Evolutionary conservation across 352 stramenopile species (phyloP).

Genomic region (Aphanomyces cochlioides): DNA sequence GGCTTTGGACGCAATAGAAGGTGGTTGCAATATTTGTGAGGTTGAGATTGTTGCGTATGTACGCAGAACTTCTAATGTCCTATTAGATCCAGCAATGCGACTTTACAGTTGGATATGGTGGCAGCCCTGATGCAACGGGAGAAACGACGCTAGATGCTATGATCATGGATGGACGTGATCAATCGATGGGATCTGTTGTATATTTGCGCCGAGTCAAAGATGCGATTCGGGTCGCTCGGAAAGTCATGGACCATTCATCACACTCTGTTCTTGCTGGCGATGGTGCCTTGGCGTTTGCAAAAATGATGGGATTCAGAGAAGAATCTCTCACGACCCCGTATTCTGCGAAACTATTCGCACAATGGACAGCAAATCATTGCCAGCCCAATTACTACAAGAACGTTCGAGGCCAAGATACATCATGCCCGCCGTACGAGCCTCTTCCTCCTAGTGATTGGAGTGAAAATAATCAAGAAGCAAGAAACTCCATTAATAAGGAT

Average conservation of each 20-base stretch:
- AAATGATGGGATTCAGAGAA: constrained; percentile 88
- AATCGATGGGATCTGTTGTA: constrained; percentile 82
- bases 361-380: constrained; percentile 63
- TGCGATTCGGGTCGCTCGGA: constrained; percentile 76
- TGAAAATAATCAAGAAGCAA: not conserved
- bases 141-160: constrained; percentile 90
- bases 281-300: constrained; percentile 80
- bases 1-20: constrained; percentile 61
- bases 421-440: constrained; percentile 78
- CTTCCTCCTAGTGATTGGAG: constrained; percentile 29
- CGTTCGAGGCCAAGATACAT: constrained; percentile 54
- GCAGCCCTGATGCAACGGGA: constrained; percentile 78
- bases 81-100: constrained; percentile 72
- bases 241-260: constrained; percentile 84
- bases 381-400: constrained; percentile 90
- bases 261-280: constrained; percentile 86
- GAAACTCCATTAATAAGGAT: constrained; percentile 43
- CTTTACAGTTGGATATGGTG: constrained; percentile 84
- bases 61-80: not conserved
- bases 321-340: constrained; percentile 59
- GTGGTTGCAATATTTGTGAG: constrained; percentile 74
- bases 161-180: constrained; percentile 83
- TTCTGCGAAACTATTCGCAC: constrained; percentile 47
- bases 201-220: constrained; percentile 75
- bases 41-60: not conserved